These are phyloP conservation scores for Globisporangium cederbergense DNA, from an alignment of 352 stramenopile species.

Conservation along the genomic window DNA sequence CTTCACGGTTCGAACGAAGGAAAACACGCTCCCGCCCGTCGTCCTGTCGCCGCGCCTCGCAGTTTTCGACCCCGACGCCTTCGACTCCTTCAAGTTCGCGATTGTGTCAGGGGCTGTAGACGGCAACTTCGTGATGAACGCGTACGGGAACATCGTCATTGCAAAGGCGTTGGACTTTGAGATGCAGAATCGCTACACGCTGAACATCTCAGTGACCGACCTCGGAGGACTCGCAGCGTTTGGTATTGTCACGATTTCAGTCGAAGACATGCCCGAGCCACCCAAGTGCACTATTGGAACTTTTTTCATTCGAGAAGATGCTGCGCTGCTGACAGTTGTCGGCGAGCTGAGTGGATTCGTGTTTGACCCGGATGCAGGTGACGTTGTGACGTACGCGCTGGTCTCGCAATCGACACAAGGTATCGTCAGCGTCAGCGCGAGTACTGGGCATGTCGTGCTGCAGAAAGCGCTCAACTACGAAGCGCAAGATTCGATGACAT, in stretches of 20 bases:
- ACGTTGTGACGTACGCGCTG: constrained; percentile 9
- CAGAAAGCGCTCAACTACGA: constrained; percentile 37
- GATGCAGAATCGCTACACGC: constrained; percentile 24
- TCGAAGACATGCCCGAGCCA: constrained; percentile 41
- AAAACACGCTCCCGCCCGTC: constrained; percentile 36
- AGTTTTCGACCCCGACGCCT: constrained; percentile 38
- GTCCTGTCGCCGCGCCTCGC: constrained; percentile 25
- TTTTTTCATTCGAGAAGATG: constrained; percentile 30
- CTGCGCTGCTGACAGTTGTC: not conserved
- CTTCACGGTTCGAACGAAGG: constrained; percentile 25
- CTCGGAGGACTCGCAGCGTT: constrained; percentile 29
- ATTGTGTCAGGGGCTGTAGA: constrained; percentile 29
- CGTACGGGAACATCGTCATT: constrained; percentile 37
- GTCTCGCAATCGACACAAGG: not conserved
- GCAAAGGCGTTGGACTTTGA: constrained; percentile 43
- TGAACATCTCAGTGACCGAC: constrained; percentile 43
- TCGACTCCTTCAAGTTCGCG: constrained; percentile 37
- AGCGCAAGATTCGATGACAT: constrained; percentile 25
- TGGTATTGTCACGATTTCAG: constrained; percentile 22
- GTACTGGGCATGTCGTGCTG: constrained; percentile 24
- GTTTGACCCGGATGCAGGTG: constrained; percentile 2
- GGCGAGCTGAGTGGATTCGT: constrained; percentile 6
- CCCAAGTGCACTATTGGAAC: constrained; percentile 27
- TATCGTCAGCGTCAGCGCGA: constrained; percentile 2
- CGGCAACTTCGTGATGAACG: constrained; percentile 37